Base-by-base conservation (phyloP, 2,329 filamentous ascomycete genomes). In the Chrysoporthe cubensis region DNA sequence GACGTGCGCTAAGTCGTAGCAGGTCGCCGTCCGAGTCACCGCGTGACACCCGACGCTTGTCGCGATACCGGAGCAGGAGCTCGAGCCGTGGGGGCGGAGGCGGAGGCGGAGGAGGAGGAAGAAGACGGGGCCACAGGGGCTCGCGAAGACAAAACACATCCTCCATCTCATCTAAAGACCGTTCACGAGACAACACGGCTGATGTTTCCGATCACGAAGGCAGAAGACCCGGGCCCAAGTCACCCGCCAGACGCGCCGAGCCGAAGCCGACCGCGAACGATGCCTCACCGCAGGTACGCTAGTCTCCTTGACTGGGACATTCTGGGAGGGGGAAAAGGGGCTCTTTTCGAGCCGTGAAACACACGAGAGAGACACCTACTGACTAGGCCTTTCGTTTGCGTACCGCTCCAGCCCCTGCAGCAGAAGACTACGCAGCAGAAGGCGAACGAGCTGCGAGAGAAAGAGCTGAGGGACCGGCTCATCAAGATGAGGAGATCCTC, bases 401-500 rank as follows among this genome's bases (percentile, higher is more conserved):
- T 37, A 50, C 62, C 70, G 66, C 34, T 56, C 48, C 65, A 67
- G 65, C 54, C 64, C 64, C 66, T 71, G 68, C 59, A 66, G 8
- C 76, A 80, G 18, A 76, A 80, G 74, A 78, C 77, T 64, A 76
- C 77, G 60, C 79, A 81, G 69, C 79, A 79, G 70, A 74, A 78
- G 71, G 79, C 81, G 68, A 84, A 78, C 71, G 79, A 84, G 72
- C 76, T 82, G 68, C 79, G 81, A 69, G 84, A 86, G 75, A 82
- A 79, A 73, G 78, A 85, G 73, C 76, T 86, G n/a, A 82, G 80
- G 75, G 83, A 85, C 71, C 82, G 80, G 75, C 84, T 86, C 71
- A 84, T 83, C 78, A 82, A 85, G 80, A 85, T 84, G 83, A 84
- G 68, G 62, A 56, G 83, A 80, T 82, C 79, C 77, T 83, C 80